A percentile compares a stretch with the other conserved stretches of the same genome.
phyloP scores from a whole-genome alignment of 768 basidiomycete species.

The Hemileccinum impolitum region DNA sequence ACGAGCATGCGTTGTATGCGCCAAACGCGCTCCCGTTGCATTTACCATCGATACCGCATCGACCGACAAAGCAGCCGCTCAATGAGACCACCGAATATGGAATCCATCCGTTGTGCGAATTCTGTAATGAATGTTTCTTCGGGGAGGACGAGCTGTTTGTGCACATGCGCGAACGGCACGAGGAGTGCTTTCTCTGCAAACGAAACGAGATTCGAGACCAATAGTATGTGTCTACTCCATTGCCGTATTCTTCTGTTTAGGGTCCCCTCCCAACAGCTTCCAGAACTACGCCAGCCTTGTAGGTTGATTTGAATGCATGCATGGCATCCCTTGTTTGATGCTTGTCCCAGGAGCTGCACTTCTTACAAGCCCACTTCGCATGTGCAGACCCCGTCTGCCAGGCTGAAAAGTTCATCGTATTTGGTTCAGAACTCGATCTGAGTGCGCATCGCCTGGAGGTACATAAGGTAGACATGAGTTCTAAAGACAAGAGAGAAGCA shows the following conservation, averaged over 20 bases:
- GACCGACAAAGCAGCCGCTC: constrained; percentile 36
- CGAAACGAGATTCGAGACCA: constrained; percentile 73
- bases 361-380: constrained; percentile 70
- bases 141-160: constrained; percentile 86
- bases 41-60: constrained; percentile 64
- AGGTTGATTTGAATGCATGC: constrained; percentile 21
- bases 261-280: constrained; percentile 47
- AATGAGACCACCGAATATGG: constrained; percentile 67
- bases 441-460: constrained; percentile 88
- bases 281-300: constrained; percentile 75
- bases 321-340: constrained; percentile 1
- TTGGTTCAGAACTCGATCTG: constrained; percentile 81
- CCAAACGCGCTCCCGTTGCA: constrained; percentile 63
- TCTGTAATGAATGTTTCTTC: constrained; percentile 92
- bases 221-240: constrained; percentile 60
- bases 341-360: constrained; percentile 62
- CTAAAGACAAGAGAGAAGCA: constrained; percentile 66
- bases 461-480: constrained; percentile 71
- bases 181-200: constrained; percentile 96
- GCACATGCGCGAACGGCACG: constrained; percentile 91
- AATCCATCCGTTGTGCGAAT: constrained; percentile 76
- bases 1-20: constrained; percentile 88
- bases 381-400: constrained; percentile 74
- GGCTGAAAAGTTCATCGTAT: constrained; percentile 92
- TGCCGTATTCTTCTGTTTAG: not conserved